Evolutionary conservation across 306 rosid genomes (phyloP), one percentile per base, ranked within the genome.

Genomic region (Quercus alba): DNA sequence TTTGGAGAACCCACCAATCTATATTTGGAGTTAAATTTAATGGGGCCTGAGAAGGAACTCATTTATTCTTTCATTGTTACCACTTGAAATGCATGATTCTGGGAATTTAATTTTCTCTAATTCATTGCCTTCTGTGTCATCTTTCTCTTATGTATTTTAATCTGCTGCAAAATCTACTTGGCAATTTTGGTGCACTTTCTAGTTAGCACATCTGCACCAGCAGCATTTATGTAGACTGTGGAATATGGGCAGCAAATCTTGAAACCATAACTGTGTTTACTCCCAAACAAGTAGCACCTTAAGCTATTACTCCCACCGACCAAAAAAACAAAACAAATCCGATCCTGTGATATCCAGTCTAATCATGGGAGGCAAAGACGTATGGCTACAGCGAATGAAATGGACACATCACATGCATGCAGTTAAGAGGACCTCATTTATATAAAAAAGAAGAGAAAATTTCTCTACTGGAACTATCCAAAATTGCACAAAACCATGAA

Each of bases 1-100:
- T 76, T 81, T 95, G 97, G 97, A 95, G 25, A 84, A 46, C 71
- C 56, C 90, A 86, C 26, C 91, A 91, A 63, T 87, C 94, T 57
- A 84, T 95, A 52, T 91, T 85, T 79, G 78, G 35, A 23, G 89
- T 87, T 67, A 89, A 86, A 77, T 56, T 81, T 14, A 78, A 74
- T 44, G 82, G 70, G 75, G 52, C 19, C 63, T 33, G 26, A 33
- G 10, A 28, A 17, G 5, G 51, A 67, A 67, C 52, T 67, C 35
- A 4, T 9, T 1, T 11, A 28, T 63, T 28, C 20, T 13, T 28
- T 28, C 3, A 28, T 12, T 30, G 17, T 63, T 20, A 63, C 44
- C 41, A 8, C 26, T 57, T 21, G 2, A 57, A 57, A 18, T 19
- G 63, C 13, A 57, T 57, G 23, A 20, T 1, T 17, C 61, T 18